Evolutionary conservation across 768 basidiomycete species (phyloP).

Genomic region (Leccinum rimulosum): DNA sequence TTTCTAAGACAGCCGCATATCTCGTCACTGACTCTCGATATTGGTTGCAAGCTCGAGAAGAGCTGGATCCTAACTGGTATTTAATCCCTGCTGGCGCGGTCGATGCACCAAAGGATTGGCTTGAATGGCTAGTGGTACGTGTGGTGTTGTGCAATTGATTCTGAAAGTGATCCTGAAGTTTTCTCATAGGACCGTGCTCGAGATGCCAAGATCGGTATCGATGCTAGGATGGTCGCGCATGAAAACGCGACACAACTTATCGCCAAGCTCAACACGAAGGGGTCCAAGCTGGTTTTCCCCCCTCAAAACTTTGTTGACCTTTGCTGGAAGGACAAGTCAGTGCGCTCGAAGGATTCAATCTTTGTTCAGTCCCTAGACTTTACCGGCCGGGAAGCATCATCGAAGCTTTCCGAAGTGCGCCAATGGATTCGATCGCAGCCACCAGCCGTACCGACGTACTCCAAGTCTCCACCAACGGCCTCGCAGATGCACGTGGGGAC

Average conservation of each 20-base stretch:
- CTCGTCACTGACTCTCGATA: conserved; percentile 80
- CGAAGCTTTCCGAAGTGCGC: conserved; percentile 70
- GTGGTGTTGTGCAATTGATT: conserved; percentile 17
- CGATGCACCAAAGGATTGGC: conserved; percentile 67
- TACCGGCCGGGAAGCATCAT: conserved; percentile 59
- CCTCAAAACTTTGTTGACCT: conserved; percentile 83
- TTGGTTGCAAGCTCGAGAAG: conserved; percentile 72
- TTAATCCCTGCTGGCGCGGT: conserved; percentile 54
- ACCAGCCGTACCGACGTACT: conserved; percentile 58
- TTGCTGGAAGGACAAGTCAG: conserved; percentile 76
- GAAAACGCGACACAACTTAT: conserved; percentile 64
- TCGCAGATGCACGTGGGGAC: conserved; percentile 65
- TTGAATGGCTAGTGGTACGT: conserved; percentile 71
- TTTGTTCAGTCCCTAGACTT: conserved; percentile 73
- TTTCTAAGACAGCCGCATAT: conserved; percentile 66
- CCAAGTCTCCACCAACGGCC: conserved; percentile 57
- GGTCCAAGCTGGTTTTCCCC: conserved; percentile 73
- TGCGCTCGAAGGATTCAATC: conserved; percentile 60
- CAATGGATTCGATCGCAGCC: conserved; percentile 66
- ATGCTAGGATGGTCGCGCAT: conserved; percentile 80
- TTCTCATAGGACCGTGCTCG: conserved; percentile 36
- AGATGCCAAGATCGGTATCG: conserved; percentile 68
- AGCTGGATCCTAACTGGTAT: conserved; percentile 74
- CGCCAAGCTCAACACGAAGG: conserved; percentile 48
- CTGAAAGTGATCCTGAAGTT: conserved; percentile 1